These are phyloP conservation scores for Cicer cuneatum DNA, from an alignment of 306 rosid genomes.

Conservation along the genomic window DNA sequence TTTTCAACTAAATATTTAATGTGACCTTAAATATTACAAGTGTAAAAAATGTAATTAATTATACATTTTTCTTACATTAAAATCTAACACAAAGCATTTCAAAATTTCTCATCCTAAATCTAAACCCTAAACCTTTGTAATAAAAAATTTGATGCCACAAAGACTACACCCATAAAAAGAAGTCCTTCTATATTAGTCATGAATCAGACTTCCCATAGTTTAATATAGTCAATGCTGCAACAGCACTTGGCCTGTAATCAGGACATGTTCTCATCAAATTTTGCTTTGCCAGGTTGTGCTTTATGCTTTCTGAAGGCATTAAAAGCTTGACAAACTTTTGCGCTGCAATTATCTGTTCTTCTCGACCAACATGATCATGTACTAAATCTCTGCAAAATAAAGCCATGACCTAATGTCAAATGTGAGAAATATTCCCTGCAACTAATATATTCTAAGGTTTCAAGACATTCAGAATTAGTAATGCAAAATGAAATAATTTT, in stretches of 20 bases:
- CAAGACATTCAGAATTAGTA: slow-evolving; percentile 2
- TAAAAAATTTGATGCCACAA: not conserved
- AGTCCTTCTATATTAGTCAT: slow-evolving; percentile 15
- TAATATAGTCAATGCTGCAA: slow-evolving; percentile 77
- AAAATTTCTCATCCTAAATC: too few relatives aligned
- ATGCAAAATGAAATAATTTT: not conserved
- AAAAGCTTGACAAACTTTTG: slow-evolving; percentile 66
- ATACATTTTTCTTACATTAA: too few relatives aligned
- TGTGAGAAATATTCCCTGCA: not conserved
- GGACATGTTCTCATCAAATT: slow-evolving; percentile 39
- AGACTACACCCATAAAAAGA: not conserved
- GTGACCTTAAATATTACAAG: too few relatives aligned
- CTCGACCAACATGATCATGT: slow-evolving; percentile 49
- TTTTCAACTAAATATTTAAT: too few relatives aligned
- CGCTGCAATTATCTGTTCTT: slow-evolving; percentile 70
- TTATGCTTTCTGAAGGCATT: slow-evolving; percentile 53
- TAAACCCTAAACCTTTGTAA: not conserved
- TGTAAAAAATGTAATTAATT: too few relatives aligned
- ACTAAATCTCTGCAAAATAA: slow-evolving; percentile 62
- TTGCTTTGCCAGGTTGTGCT: slow-evolving; percentile 36
- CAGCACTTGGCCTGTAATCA: slow-evolving; percentile 59
- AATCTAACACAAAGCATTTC: too few relatives aligned
- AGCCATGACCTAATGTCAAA: slow-evolving; percentile 28
- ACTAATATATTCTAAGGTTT: slow-evolving; percentile 21
- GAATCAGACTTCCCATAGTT: slow-evolving; percentile 47